Conservation (phyloP, 768 basidiomycete genomes). For the Trametes sanguinea region DNA sequence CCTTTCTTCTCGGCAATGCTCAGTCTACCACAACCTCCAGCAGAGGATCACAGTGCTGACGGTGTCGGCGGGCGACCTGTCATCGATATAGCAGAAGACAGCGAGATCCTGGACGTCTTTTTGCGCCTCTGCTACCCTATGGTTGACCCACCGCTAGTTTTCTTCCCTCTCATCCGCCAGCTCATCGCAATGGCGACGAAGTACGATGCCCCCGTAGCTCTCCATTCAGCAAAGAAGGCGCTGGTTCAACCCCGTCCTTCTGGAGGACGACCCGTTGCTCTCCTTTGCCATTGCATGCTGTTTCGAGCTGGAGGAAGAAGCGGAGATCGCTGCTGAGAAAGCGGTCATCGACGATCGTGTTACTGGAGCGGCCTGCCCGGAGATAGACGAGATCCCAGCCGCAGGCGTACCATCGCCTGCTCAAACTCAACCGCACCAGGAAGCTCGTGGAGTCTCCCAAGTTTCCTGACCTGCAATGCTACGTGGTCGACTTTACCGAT, state of each 20-base stretch:
- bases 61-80: background rate
- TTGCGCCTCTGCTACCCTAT: conserved; percentile 14
- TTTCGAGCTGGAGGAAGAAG: conserved; percentile 33
- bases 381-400: conserved; percentile 1
- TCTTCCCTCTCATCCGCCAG: background rate
- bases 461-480: too few species aligned
- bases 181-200: background rate
- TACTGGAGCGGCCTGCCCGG: background rate
- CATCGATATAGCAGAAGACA: conserved; percentile 1
- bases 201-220: background rate
- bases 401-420: conserved; percentile 6
- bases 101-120: conserved; percentile 3
- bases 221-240: background rate
- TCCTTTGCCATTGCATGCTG: conserved; percentile 38
- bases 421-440: background rate
- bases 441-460: too few species aligned
- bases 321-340: conserved; percentile 12
- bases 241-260: background rate
- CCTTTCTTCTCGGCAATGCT: too few species aligned
- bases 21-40: too few species aligned
- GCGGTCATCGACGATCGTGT: background rate
- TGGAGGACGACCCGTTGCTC: conserved; percentile 24
- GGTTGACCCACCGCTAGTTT: background rate
- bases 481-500: too few species aligned
- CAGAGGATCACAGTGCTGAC: too few species aligned